These are phyloP conservation scores for Penicillium desertorum DNA, from an alignment of 495 filamentous ascomycete species.

Conservation along the genomic window DNA sequence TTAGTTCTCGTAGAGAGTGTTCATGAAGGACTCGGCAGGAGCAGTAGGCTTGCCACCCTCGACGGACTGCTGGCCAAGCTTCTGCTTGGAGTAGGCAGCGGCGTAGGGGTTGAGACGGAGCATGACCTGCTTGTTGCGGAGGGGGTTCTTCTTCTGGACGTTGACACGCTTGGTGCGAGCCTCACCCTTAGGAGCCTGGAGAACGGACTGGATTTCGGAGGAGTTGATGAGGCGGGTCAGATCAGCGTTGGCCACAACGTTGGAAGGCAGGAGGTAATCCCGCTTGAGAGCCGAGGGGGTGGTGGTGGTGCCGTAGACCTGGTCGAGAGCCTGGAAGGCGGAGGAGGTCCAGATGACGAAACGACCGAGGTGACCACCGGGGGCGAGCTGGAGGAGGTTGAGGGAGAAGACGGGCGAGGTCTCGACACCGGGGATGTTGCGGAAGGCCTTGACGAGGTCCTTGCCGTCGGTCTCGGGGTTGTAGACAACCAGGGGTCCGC, in stretches of 20 bases:
- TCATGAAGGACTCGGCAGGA: slow-evolving; percentile 50
- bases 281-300: slow-evolving; percentile 86
- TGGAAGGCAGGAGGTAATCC: slow-evolving; percentile 93
- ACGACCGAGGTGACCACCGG: slow-evolving; percentile 96
- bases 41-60: slow-evolving; percentile 54
- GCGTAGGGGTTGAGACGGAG: slow-evolving; percentile 98
- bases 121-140: slow-evolving; percentile 95
- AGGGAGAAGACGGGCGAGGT: slow-evolving; percentile 90
- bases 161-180: slow-evolving; percentile 82
- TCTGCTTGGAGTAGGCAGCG: slow-evolving; percentile 76
- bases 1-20: slow-evolving; percentile 57
- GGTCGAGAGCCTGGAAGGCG: slow-evolving; percentile 92
- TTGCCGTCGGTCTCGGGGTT: slow-evolving; percentile 89
- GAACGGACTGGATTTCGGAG: slow-evolving; percentile 92
- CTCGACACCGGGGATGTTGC: slow-evolving; percentile 98
- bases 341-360: slow-evolving; percentile 99
- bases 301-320: slow-evolving; percentile 90
- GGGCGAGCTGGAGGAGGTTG: slow-evolving; percentile 98
- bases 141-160: slow-evolving; percentile 99
- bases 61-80: slow-evolving; percentile 65
- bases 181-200: slow-evolving; percentile 84
- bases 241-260: slow-evolving; percentile 86
- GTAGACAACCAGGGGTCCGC: slow-evolving; percentile 95
- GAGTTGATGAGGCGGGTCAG: slow-evolving; percentile 97
- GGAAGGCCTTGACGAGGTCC: slow-evolving; percentile 87